These are phyloP conservation scores for Crinitomyces ghanaensis DNA, from an alignment of 805 yeast species.

Conservation along the genomic window DNA sequence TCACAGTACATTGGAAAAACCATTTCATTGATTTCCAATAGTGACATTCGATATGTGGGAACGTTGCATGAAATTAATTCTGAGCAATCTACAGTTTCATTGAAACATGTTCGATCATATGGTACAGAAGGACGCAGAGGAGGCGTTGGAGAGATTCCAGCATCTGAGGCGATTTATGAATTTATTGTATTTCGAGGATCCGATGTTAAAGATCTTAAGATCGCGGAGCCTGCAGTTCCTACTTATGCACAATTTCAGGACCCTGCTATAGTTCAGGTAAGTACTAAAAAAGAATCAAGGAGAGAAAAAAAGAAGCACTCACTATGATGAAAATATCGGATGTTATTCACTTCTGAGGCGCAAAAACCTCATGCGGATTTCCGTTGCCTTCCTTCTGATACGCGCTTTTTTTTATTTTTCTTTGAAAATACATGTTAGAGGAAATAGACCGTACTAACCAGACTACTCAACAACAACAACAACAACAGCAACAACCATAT, in stretches of 20 bases:
- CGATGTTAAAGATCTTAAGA: constrained; percentile 81
- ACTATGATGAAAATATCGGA: constrained; percentile 25
- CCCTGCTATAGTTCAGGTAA: constrained; percentile 26
- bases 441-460: background rate
- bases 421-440: background rate
- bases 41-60: constrained; percentile 83
- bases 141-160: constrained; percentile 58
- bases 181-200: constrained; percentile 79
- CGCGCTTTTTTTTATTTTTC: constrained; percentile 2
- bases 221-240: constrained; percentile 51
- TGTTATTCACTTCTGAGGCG: constrained; percentile 22
- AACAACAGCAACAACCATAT: constrained; percentile 4
- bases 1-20: constrained; percentile 88
- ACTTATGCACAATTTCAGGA: constrained; percentile 23
- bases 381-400: constrained; percentile 39
- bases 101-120: constrained; percentile 64
- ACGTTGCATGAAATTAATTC: constrained; percentile 79
- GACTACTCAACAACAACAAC: constrained; percentile 1
- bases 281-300: constrained; percentile 9
- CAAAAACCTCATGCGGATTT: constrained; percentile 25
- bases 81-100: constrained; percentile 79
- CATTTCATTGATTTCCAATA: constrained; percentile 65
- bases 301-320: background rate
- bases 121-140: constrained; percentile 87
- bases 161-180: constrained; percentile 58